These are phyloP conservation scores for Penicillium steckii DNA, from an alignment of 495 filamentous ascomycete species.

Conservation along the genomic window DNA sequence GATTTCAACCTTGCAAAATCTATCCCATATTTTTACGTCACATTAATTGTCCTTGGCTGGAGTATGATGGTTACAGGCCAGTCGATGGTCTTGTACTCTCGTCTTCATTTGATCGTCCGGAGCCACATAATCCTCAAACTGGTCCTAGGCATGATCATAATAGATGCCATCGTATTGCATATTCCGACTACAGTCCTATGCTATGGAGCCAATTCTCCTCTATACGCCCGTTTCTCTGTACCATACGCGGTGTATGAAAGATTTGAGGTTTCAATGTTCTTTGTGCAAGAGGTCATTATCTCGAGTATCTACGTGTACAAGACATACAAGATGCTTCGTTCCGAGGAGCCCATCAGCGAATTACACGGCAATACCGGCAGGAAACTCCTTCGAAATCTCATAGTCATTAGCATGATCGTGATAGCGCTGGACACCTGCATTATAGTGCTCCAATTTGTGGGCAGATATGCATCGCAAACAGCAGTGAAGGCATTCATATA, in stretches of 20 bases:
- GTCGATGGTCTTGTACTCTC: conserved; percentile 35
- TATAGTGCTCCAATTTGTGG: background rate
- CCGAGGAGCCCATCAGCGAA: background rate
- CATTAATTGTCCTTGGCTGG: conserved; percentile 2
- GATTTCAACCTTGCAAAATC: conserved; percentile 1
- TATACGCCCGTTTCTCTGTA: conserved; percentile 14
- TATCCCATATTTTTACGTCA: conserved; percentile 4
- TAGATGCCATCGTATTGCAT: conserved; percentile 34
- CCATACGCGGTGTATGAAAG: conserved; percentile 36
- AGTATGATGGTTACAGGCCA: conserved; percentile 15
- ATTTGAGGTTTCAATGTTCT: conserved; percentile 38
- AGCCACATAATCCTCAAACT: conserved; percentile 22
- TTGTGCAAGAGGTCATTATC: conserved; percentile 36
- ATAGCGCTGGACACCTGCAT: background rate
- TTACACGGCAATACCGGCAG: background rate
- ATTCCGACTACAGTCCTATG: conserved; percentile 36
- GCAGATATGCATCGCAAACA: background rate
- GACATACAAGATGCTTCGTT: conserved; percentile 31
- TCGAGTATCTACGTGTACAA: conserved; percentile 39
- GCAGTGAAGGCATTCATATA: conserved; percentile 5
- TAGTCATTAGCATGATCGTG: background rate
- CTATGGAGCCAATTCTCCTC: conserved; percentile 27
- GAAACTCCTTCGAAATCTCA: background rate
- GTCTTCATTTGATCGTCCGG: conserved; percentile 27
- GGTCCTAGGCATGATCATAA: conserved; percentile 32